Percentiles rank a stretch among this genome's conserved stretches.
Evolutionary conservation across 805 yeast species (phyloP).

Genomic region (Saccharomyces kudriavzevii): DNA sequence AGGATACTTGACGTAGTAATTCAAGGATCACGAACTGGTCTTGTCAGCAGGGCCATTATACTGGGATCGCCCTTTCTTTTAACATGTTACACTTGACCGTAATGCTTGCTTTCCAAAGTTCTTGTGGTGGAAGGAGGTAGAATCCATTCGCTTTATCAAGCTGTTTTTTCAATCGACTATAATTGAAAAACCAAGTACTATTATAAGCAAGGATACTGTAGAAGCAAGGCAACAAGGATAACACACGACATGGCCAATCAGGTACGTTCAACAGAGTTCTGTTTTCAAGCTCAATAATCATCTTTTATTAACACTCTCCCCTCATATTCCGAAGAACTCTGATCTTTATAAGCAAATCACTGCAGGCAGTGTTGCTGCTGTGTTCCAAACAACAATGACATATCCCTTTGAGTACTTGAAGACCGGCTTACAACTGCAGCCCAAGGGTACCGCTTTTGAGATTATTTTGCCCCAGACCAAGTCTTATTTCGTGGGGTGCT

Average conservation of each 20-base stretch:
- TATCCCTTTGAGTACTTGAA: constrained; percentile 69
- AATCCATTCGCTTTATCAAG: neutral
- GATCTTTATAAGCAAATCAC: constrained; percentile 11
- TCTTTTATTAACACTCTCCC: neutral
- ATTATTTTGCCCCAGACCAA: constrained; percentile 30
- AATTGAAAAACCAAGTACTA: neutral
- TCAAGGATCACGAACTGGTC: neutral
- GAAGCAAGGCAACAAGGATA: neutral
- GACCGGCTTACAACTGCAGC: constrained; percentile 52
- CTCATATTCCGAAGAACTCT: neutral
- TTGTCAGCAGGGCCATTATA: too few relatives aligned
- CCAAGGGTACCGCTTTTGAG: constrained; percentile 6
- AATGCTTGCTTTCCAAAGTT: neutral
- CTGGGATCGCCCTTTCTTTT: too few relatives aligned
- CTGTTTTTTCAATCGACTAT: neutral
- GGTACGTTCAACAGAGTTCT: neutral
- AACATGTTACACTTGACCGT: neutral
- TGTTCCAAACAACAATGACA: constrained; percentile 52
- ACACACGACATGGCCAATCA: neutral
- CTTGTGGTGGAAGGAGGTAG: neutral
- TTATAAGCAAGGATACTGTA: neutral
- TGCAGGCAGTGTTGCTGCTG: constrained; percentile 46
- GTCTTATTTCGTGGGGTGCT: constrained; percentile 49
- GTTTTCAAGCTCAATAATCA: neutral
- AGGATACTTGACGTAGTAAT: neutral